Conservation (phyloP, 2,329 filamentous ascomycete genomes). For the Cadophora sp. region DNA sequence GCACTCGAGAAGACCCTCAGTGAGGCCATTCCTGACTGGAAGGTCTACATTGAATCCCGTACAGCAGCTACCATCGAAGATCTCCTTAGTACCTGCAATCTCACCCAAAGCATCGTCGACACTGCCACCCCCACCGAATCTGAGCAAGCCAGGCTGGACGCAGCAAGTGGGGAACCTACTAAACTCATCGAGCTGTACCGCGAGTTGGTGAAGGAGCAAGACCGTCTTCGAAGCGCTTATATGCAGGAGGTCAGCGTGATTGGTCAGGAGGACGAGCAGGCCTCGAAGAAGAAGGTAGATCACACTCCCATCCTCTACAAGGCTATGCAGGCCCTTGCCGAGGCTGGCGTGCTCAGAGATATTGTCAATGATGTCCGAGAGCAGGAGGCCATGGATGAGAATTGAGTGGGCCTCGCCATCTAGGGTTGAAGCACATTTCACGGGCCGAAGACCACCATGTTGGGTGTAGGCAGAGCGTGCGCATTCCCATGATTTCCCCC, state of each 20-base stretch:
- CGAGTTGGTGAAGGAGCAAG: slow-evolving; percentile 51
- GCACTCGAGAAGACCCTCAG: slow-evolving; percentile 51
- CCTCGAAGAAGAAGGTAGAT: slow-evolving; percentile 66
- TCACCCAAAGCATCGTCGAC: slow-evolving; percentile 11
- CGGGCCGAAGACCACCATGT: not conserved
- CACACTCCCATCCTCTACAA: slow-evolving; percentile 71
- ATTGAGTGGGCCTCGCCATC: not conserved
- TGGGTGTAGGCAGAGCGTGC: not conserved
- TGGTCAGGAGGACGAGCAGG: slow-evolving; percentile 58
- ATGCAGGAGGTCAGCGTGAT: slow-evolving; percentile 55
- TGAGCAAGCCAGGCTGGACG: slow-evolving; percentile 27
- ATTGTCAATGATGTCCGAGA: slow-evolving; percentile 36
- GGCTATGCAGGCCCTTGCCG: slow-evolving; percentile 74
- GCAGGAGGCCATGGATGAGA: not conserved
- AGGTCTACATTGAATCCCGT: slow-evolving; percentile 41
- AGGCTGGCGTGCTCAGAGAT: slow-evolving; percentile 65
- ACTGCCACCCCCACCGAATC: not conserved
- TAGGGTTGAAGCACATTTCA: too few species aligned
- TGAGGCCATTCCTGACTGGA: slow-evolving; percentile 52
- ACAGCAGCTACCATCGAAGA: slow-evolving; percentile 22
- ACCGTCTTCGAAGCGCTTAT: slow-evolving; percentile 53
- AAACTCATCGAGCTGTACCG: slow-evolving; percentile 49
- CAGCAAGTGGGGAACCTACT: slow-evolving; percentile 26
- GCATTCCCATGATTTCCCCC: not conserved
- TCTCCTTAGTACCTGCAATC: slow-evolving; percentile 11